Percentiles rank a stretch among this genome's conserved stretches.
phyloP scores from a whole-genome alignment of 345 rosid species.

The Eucalyptus erythrocorys region DNA sequence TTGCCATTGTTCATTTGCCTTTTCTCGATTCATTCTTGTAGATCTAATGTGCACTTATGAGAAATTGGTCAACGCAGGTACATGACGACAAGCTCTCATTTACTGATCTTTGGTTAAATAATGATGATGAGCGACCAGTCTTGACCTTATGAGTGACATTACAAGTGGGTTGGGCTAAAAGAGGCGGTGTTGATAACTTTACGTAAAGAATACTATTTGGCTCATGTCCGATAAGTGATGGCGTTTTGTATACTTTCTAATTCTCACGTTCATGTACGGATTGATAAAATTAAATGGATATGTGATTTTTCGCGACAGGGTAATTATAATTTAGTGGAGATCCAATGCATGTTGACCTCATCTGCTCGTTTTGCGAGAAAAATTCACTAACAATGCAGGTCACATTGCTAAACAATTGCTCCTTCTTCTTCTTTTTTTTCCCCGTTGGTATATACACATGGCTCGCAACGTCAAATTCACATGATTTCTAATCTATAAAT shows the following conservation, averaged over 20 bases:
- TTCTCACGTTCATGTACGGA: background rate
- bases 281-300: background rate
- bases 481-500: background rate
- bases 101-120: background rate
- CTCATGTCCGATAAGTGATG: background rate
- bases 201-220: background rate
- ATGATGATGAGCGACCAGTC: background rate
- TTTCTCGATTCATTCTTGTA: background rate
- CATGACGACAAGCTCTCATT: background rate
- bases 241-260: background rate
- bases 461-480: background rate
- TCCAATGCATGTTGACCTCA: background rate
- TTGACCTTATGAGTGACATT: background rate
- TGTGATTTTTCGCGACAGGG: background rate
- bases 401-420: background rate
- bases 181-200: background rate
- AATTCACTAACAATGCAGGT: background rate
- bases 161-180: background rate
- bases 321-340: background rate
- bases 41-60: background rate
- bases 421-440: background rate
- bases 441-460: background rate
- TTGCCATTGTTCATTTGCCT: background rate
- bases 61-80: background rate
- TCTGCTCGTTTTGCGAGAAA: background rate